These are phyloP conservation scores for Penicillium sp. DNA, from an alignment of 2,329 filamentous ascomycete species.

Conservation along the genomic window DNA sequence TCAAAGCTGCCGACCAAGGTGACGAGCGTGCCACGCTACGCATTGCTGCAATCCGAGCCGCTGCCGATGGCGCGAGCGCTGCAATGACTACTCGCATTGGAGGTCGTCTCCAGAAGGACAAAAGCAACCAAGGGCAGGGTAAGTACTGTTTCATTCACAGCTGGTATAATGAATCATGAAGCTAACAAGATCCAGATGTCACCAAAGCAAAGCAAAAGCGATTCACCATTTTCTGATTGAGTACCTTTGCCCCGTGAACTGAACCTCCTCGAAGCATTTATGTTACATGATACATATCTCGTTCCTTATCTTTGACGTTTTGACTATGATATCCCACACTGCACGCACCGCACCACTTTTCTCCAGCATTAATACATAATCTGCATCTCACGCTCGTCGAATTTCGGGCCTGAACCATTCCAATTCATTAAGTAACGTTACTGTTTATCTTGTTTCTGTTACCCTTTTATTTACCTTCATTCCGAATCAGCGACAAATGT, in stretches of 20 bases:
- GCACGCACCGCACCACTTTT: not conserved
- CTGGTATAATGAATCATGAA: not conserved
- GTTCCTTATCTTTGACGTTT: not conserved
- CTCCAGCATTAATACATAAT: not conserved
- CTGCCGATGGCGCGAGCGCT: slow-evolving; percentile 61
- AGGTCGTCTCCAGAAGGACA: slow-evolving; percentile 5
- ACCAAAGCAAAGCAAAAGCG: slow-evolving; percentile 26
- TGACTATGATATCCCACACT: not conserved
- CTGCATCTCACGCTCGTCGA: not conserved
- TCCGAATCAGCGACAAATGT: not conserved
- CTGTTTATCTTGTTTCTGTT: not conserved
- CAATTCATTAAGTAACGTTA: not conserved
- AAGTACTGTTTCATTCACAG: not conserved
- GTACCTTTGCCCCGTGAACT: not conserved
- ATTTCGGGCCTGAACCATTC: not conserved
- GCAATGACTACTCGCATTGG: slow-evolving; percentile 26
- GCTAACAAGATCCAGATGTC: slow-evolving; percentile 2
- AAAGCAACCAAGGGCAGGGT: not conserved
- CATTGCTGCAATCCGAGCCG: slow-evolving; percentile 80
- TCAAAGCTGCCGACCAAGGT: slow-evolving; percentile 87
- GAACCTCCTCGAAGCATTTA: not conserved
- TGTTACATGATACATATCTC: not conserved
- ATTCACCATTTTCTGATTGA: slow-evolving; percentile 23
- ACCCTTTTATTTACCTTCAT: not conserved
- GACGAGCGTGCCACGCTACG: slow-evolving; percentile 88